These are phyloP conservation scores for Sphagnurus paluster DNA, from an alignment of 1,284 basidiomycete species.

Conservation along the genomic window DNA sequence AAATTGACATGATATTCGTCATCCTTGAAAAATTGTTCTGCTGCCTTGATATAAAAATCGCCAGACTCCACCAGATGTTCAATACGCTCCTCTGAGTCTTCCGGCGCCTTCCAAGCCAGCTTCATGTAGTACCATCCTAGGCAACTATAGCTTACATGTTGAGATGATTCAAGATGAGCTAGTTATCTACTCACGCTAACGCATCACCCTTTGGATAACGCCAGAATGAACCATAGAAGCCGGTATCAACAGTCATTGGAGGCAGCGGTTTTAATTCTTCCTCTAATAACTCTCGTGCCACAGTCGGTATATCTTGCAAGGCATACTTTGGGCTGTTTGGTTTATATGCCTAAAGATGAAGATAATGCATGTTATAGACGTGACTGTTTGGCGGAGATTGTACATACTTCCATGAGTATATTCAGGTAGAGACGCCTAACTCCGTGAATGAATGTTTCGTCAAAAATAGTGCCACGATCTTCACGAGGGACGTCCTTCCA, in stretches of 20 bases:
- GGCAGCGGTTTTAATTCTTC: constrained; percentile 19
- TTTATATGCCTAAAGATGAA: constrained; percentile 6
- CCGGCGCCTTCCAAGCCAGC: constrained; percentile 11
- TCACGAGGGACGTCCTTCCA: constrained; percentile 33
- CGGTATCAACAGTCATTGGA: constrained; percentile 22
- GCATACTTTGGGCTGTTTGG: constrained; percentile 10
- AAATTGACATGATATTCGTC: constrained; percentile 33
- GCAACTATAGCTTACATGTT: constrained; percentile 20
- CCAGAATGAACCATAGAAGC: constrained; percentile 32
- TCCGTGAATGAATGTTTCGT: constrained; percentile 29
- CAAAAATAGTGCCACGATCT: constrained; percentile 31
- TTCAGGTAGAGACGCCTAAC: constrained; percentile 31
- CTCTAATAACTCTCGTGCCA: constrained; percentile 27
- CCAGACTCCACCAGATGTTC: constrained; percentile 19
- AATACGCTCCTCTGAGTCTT: constrained; percentile 14
- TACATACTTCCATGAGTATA: constrained; percentile 32
- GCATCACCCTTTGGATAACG: constrained; percentile 37
- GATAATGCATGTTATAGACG: not conserved
- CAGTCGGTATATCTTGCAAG: constrained; percentile 25
- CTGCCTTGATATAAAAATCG: constrained; percentile 28
- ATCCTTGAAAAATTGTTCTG: constrained; percentile 28
- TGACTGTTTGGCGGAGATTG: not conserved
- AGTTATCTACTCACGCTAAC: constrained; percentile 29
- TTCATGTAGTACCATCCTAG: constrained; percentile 35
- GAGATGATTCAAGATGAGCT: not conserved